Evolutionary conservation across 140 eudicot genomes (phyloP), one percentile per base, ranked within the genome.

Genomic region (Cichorium intybus): DNA sequence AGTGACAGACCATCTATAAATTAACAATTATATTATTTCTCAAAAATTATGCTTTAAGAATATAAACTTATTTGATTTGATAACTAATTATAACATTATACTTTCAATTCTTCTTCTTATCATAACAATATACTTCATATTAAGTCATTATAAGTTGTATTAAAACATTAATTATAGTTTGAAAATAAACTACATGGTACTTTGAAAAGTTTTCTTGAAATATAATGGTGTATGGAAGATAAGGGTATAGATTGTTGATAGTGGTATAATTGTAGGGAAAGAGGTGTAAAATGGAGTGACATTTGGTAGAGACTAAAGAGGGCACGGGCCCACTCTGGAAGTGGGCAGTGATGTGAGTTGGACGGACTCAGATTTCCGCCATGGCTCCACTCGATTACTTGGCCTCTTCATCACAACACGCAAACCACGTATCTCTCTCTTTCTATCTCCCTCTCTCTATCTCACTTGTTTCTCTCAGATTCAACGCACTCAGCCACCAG

Each of bases 281-380:
- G 68, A 43, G 46, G 23, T 17, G 54, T 16, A 47, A 47, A 15
- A 20, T 15, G 59, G 0, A 14, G 62, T 66, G 61, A 52, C 62
- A 66, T 66, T 51, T 66, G 72, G 49, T 48, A 48, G 54, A 48
- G 54, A 46, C 54, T 18, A 48, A 5, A 18, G 54, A 48, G 24
- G 14, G 4, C 24, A 48, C 8, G 72, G 72, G 72, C 62, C 72
- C 72, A 15, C 12, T 66, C 35, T 51, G 61, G 27, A 23, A 48
- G 49, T 68, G 55, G 27, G 16, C 26, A 23, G 48, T 20, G 26
- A 46, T n/a, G 34, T 59, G 59, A 10, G 60, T 66, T 60, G 64
- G 74, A 59, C 80, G 80, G 80, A 75, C 70, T 75, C 80, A 68
- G 80, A 75, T 68, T 68, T 60, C 69, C 31, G 62, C 62, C 59